Evolutionary conservation across 2,329 filamentous ascomycete genomes (phyloP), one percentile per base, ranked within the genome.

Genomic region (Blumeriella jaapii): DNA sequence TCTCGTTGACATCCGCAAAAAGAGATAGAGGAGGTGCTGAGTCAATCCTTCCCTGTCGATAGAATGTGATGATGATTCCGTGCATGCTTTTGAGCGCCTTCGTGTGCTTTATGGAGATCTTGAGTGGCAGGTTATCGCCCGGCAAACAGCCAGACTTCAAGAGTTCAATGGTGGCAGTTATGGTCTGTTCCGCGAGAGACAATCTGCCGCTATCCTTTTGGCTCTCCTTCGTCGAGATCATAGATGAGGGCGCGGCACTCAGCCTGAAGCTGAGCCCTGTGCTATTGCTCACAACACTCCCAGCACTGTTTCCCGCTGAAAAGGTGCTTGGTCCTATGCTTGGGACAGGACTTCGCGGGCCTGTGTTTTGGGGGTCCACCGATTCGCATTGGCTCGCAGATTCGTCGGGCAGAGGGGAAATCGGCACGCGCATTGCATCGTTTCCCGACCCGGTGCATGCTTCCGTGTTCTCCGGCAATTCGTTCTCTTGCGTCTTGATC

Each of bases 11-110:
- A 30, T 56, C 47, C 19, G 61, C 58, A 41, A 74, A 72, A 6
- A 69, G 54, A 5, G 63, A 64, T 9, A 63, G 51, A 4, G 68
- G 63, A 4, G 75, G 75, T 5, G 72, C 63, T 51, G 86, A 82
- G 55, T 98, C 89, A 29, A 96, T 89, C 40, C 85, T 77, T 15
- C 86, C 86, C 57, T 93, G 83, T 28, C 91, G 76, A 56, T 93
- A 95, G 6, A 98, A 64, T 2, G 91, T 96, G 29, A 94, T 75
- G 41, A 96, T 91, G 30, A 96, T 81, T 6, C 91, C 89, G 48
- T 89, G 82, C 61, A 94, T 69, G 55, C 86, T 96, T 61, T 89
- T 85, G 52, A 96, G 74, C 39, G 78, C 72, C 57, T 93, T 93
- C 40, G 81, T 89, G 55, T 96, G 91, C 45, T 85, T 80, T 40